A percentile compares a stretch with the other conserved stretches of the same genome.
phyloP scores from a whole-genome alignment of 1,139 yeast species.

The Pneumocystis wakefieldiae region DNA sequence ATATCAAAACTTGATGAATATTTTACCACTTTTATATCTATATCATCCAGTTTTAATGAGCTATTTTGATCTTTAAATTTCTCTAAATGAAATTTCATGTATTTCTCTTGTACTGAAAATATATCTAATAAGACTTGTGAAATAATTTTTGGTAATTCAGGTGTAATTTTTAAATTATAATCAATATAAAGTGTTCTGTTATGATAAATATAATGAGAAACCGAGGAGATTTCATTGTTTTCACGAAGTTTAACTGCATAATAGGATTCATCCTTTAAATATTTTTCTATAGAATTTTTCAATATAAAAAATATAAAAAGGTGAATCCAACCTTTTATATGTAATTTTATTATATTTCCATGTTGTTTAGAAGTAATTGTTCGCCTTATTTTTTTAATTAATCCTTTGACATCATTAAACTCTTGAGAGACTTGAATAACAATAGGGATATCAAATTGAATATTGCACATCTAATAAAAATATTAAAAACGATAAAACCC shows the following conservation, averaged over 20 bases:
- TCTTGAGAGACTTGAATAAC: conserved; percentile 18
- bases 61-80: conserved; percentile 16
- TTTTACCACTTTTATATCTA: conserved; percentile 5
- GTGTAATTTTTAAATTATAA: neutral
- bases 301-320: neutral
- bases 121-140: conserved; percentile 5
- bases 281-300: neutral
- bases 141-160: neutral
- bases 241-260: neutral
- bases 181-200: neutral
- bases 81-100: conserved; percentile 5
- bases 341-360: neutral
- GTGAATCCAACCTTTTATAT: neutral
- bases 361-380: neutral
- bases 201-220: neutral
- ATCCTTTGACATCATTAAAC: conserved; percentile 18
- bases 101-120: conserved; percentile 5
- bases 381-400: conserved; percentile 10
- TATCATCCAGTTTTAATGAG: conserved; percentile 22
- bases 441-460: conserved; percentile 30
- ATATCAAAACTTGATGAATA: conserved; percentile 52
- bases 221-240: neutral
- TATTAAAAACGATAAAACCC: conserved; percentile 26
- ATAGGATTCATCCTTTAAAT: neutral
- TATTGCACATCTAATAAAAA: conserved; percentile 8